phyloP scores from a whole-genome alignment of 768 basidiomycete genomes.

The Boletus subparvulus region DNA sequence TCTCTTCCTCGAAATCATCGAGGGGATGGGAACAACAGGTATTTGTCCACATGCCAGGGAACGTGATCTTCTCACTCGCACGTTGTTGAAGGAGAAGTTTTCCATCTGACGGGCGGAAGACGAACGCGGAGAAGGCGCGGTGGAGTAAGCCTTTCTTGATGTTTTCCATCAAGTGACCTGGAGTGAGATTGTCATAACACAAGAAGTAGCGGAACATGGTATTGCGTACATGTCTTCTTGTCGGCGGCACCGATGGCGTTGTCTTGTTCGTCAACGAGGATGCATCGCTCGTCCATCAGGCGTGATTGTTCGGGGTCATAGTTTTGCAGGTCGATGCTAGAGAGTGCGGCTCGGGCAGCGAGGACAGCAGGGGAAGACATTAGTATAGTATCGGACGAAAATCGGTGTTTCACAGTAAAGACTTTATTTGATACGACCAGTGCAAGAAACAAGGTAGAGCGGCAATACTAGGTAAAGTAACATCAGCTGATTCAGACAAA shows the following conservation, averaged over 20 bases:
- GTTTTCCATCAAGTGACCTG: constrained; percentile 95
- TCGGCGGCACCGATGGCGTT: constrained; percentile 81
- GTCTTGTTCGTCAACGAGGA: constrained; percentile 88
- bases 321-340: constrained; percentile 70
- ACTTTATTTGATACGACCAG: too few species aligned
- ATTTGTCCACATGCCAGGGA: constrained; percentile 99
- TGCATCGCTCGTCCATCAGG: constrained; percentile 95
- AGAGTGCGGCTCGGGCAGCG: constrained; percentile 63
- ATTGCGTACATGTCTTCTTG: constrained; percentile 88
- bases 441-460: too few species aligned
- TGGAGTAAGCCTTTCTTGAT: constrained; percentile 93
- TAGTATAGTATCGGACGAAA: constrained; percentile 7
- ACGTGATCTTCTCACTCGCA: constrained; percentile 98
- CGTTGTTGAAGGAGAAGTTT: constrained; percentile 92
- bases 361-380: constrained; percentile 63
- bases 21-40: constrained; percentile 98
- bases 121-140: constrained; percentile 96
- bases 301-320: constrained; percentile 94
- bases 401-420: too few species aligned
- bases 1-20: constrained; percentile 86
- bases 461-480: too few species aligned
- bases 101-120: constrained; percentile 93
- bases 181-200: not conserved
- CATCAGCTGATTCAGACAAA: too few species aligned
- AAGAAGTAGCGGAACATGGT: constrained; percentile 13